Evolutionary conservation across 441 rosid species (phyloP).

Genomic region (Hura crepitans): DNA sequence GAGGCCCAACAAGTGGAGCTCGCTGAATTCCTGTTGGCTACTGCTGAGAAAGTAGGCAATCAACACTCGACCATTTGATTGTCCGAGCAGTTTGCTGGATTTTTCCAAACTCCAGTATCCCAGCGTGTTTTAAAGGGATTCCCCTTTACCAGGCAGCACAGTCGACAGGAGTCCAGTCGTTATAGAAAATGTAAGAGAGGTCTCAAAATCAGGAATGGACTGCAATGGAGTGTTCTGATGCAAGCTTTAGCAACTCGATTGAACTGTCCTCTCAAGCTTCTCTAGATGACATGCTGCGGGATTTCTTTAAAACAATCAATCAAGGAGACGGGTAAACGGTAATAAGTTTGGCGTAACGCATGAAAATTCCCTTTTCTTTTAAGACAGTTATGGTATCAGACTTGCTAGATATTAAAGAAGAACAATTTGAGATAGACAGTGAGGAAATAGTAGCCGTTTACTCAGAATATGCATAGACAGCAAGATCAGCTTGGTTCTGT

Average conservation of each 20-base stretch:
- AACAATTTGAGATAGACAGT: constrained; percentile 28
- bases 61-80: constrained; percentile 25
- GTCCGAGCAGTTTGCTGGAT: constrained; percentile 20
- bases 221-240: constrained; percentile 48
- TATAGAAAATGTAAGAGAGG: constrained; percentile 36
- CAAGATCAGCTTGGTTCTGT: constrained; percentile 36
- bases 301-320: constrained; percentile 22
- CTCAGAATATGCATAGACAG: constrained; percentile 15
- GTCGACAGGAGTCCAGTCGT: constrained; percentile 42
- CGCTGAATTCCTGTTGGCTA: constrained; percentile 21
- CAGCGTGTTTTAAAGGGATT: constrained; percentile 29
- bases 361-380: constrained; percentile 39
- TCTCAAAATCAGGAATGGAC: constrained; percentile 36
- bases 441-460: constrained; percentile 36
- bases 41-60: constrained; percentile 26
- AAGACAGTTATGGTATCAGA: constrained; percentile 36
- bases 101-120: not conserved
- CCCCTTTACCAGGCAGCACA: constrained; percentile 37
- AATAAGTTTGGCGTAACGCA: constrained; percentile 33
- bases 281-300: constrained; percentile 43
- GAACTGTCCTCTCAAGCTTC: constrained; percentile 31
- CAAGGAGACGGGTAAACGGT: constrained; percentile 39
- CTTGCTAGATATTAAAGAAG: constrained; percentile 36
- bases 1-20: constrained; percentile 26
- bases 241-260: constrained; percentile 37